These are phyloP conservation scores for Starmera quercuum DNA, from an alignment of 805 yeast genomes.

Conservation along the genomic window DNA sequence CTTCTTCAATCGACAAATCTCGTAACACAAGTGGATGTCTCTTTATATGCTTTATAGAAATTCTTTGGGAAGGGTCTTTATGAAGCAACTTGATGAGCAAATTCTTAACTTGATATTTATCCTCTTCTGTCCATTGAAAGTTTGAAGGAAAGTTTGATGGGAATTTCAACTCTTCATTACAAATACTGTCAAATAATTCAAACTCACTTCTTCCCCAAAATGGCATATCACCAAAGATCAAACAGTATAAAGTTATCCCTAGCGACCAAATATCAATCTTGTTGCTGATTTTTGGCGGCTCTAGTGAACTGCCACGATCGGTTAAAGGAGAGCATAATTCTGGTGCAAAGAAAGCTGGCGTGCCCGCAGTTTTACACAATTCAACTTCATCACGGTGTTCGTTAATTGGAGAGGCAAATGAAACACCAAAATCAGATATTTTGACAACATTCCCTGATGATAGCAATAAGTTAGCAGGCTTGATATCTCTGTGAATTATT, in stretches of 20 bases:
- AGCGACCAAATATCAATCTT: slow-evolving; percentile 97
- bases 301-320: slow-evolving; percentile 16
- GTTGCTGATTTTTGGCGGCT: slow-evolving; percentile 45
- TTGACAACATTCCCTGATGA: slow-evolving; percentile 68
- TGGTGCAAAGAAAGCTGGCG: slow-evolving; percentile 95
- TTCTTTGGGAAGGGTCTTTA: slow-evolving; percentile 63
- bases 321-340: slow-evolving; percentile 64
- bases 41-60: slow-evolving; percentile 66
- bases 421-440: slow-evolving; percentile 95
- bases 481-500: slow-evolving; percentile 89
- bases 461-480: slow-evolving; percentile 85
- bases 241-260: slow-evolving; percentile 86
- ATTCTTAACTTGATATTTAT: slow-evolving; percentile 40
- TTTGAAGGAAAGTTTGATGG: slow-evolving; percentile 48
- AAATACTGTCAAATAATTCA: slow-evolving; percentile 78
- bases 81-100: slow-evolving; percentile 52
- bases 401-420: slow-evolving; percentile 49
- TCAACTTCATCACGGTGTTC: slow-evolving; percentile 64
- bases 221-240: slow-evolving; percentile 83
- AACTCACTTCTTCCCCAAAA: slow-evolving; percentile 83
- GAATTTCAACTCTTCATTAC: slow-evolving; percentile 46
- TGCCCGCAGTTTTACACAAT: slow-evolving; percentile 92
- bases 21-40: slow-evolving; percentile 60
- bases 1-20: slow-evolving; percentile 27
- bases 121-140: slow-evolving; percentile 26